Evolutionary conservation across 148 eudicot species (phyloP).

Genomic region (Diospyros kaki): DNA sequence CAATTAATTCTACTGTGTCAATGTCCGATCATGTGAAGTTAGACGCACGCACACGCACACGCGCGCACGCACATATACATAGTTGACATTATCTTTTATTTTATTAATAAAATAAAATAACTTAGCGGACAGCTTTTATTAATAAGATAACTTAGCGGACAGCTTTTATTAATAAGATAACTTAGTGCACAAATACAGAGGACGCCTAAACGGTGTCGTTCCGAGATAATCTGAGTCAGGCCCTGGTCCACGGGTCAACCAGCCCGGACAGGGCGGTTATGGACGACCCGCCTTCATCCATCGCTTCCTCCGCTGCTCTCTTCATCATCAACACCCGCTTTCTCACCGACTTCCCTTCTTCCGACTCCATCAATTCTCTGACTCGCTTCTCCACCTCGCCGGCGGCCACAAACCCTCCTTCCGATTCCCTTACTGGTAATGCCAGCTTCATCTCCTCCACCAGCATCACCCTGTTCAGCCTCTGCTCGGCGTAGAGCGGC

Average conservation of each 20-base stretch:
- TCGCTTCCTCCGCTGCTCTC: constrained; percentile 13
- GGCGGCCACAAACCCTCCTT: constrained; percentile 28
- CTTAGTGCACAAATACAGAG: too few species aligned
- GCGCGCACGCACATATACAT: too few species aligned
- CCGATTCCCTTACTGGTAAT: constrained; percentile 24
- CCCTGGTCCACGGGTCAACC: constrained; percentile 1
- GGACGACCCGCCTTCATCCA: constrained; percentile 26
- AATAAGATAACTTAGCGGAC: too few species aligned
- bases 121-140: too few species aligned
- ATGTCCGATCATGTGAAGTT: too few species aligned
- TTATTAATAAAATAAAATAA: too few species aligned
- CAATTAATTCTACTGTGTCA: too few species aligned
- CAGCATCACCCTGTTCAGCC: constrained; percentile 30
- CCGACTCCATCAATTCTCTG: constrained; percentile 33
- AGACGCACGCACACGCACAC: too few species aligned
- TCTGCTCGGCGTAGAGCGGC: constrained; percentile 47
- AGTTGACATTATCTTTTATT: too few species aligned
- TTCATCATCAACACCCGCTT: constrained; percentile 9
- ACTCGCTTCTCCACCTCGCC: constrained; percentile 36
- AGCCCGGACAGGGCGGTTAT: constrained; percentile 15
- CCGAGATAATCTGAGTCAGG: neutral
- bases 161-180: too few species aligned
- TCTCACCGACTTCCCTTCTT: constrained; percentile 18
- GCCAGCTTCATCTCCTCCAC: constrained; percentile 42
- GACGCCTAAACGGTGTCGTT: too few species aligned